Evolutionary conservation across 345 rosid genomes (phyloP), one percentile per base, ranked within the genome.

Genomic region (Punica granatum): DNA sequence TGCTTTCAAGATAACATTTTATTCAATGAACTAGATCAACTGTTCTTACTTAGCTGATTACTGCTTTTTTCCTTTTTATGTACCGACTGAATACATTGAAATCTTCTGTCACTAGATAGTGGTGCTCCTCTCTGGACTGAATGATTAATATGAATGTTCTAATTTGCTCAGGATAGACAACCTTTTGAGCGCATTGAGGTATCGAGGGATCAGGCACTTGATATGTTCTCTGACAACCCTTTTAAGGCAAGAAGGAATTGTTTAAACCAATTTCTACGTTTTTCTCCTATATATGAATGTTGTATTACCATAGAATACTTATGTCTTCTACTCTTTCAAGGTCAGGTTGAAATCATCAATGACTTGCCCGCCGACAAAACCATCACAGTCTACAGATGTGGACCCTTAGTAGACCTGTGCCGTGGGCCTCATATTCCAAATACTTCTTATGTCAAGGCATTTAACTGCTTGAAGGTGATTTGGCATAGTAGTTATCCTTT

Each of bases 351-450:
- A 77, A 86, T 95, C 78, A 95, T 95, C 78, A 85, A 74, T 2
- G 96, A 81, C 42, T 86, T 95, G 75, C 92, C 98, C 65, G 85
- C 77, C 1, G 97, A 90, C 82, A 88, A 92, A 76, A 92, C 97
- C 65, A 92, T 92, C 74, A 92, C 98, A 7, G 98, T 95, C 41
- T 95, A 92, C 74, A 82, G 99, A 82, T 95, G 99, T 67, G 99
- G 99, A 18, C 97, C 96, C 44, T 76, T 92, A 82, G 92, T 92
- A 53, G 99, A 95, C 80, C 76, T 95, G 69, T 95, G 99, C 71
- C 98, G 99, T 71, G 98, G 99, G 48, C 99, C 99, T 61, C 99
- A 95, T 79, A 95, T 95, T 79, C 99, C 99, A 30, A 95, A 83
- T 73, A 95, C 99, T 67, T 90, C 99, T 28, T 95, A 88, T 73